These are phyloP conservation scores for Tympanopsis confertula DNA, from an alignment of 2,329 filamentous ascomycete species.

Conservation along the genomic window DNA sequence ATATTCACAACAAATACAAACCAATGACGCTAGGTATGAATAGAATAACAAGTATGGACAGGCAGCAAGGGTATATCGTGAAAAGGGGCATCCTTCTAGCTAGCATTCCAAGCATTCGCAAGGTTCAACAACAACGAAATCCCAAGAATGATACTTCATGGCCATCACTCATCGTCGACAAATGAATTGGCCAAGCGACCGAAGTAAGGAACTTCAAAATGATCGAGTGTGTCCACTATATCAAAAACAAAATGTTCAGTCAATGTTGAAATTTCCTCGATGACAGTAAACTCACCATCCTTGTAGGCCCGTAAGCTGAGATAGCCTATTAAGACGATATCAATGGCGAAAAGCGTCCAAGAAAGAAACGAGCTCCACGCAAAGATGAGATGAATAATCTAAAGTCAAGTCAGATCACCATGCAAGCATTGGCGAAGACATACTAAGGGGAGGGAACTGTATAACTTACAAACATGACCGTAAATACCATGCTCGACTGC, in stretches of 20 bases:
- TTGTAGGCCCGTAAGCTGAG: constrained; percentile 45
- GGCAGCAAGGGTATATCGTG: no score
- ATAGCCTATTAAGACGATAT: constrained; percentile 42
- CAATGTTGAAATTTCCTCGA: no score
- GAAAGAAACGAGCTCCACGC: constrained; percentile 47
- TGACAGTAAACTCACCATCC: constrained; percentile 39
- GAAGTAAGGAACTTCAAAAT: constrained; percentile 52
- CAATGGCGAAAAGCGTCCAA: constrained; percentile 43
- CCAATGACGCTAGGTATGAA: no score
- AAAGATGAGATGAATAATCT: constrained; percentile 48
- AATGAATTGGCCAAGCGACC: constrained; percentile 51
- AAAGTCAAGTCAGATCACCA: constrained; percentile 6
- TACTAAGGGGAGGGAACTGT: neutral
- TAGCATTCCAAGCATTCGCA: no score
- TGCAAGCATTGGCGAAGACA: neutral
- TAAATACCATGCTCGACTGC: constrained; percentile 48
- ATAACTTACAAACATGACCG: constrained; percentile 35
- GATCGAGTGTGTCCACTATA: constrained; percentile 43
- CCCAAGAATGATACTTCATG: no score
- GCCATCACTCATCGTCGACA: constrained; percentile 51
- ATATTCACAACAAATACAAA: no score
- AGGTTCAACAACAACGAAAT: no score
- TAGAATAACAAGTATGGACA: no score
- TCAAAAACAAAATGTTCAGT: no score
- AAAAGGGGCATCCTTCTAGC: no score